phyloP scores from a whole-genome alignment of 352 stramenopile genomes.

The Phytophthora fragariaefolia region DNA sequence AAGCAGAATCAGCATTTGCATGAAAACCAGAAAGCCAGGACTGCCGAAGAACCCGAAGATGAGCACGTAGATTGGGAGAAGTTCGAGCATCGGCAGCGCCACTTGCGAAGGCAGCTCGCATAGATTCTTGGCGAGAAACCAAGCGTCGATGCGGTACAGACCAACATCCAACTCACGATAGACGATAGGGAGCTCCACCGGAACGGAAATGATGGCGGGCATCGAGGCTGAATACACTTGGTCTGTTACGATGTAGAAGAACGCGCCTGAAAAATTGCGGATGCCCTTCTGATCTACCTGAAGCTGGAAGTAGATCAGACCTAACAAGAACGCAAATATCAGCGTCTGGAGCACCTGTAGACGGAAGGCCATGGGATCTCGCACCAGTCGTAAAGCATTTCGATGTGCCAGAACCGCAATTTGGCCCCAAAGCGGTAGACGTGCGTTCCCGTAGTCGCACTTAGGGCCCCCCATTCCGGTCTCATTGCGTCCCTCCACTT shows the following conservation, averaged over 20 bases:
- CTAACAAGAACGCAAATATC: conserved; percentile 44
- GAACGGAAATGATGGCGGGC: conserved; percentile 49
- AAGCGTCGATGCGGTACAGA: conserved; percentile 43
- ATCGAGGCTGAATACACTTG: conserved; percentile 44
- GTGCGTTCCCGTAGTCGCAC: conserved; percentile 16
- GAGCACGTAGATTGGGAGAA: conserved; percentile 47
- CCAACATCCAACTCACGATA: conserved; percentile 43
- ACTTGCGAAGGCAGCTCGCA: conserved; percentile 45
- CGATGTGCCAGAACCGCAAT: conserved; percentile 43
- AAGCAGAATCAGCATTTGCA: conserved; percentile 38
- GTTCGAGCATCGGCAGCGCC: conserved; percentile 37
- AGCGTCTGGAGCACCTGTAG: conserved; percentile 41
- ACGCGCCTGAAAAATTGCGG: conserved; percentile 46
- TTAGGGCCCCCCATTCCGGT: neutral
- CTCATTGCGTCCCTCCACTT: conserved; percentile 27
- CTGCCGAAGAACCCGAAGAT: conserved; percentile 33
- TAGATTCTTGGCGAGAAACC: conserved; percentile 55
- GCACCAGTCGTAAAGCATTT: conserved; percentile 40
- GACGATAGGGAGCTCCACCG: conserved; percentile 49
- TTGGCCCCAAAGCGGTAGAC: conserved; percentile 35
- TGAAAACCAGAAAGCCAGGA: conserved; percentile 33
- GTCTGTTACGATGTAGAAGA: conserved; percentile 58
- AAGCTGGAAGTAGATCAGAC: conserved; percentile 57
- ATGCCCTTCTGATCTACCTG: conserved; percentile 44
- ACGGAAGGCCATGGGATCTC: conserved; percentile 39